These are phyloP conservation scores for Rhododendron ferrugineum DNA, from an alignment of 148 eudicot species.

Conservation along the genomic window DNA sequence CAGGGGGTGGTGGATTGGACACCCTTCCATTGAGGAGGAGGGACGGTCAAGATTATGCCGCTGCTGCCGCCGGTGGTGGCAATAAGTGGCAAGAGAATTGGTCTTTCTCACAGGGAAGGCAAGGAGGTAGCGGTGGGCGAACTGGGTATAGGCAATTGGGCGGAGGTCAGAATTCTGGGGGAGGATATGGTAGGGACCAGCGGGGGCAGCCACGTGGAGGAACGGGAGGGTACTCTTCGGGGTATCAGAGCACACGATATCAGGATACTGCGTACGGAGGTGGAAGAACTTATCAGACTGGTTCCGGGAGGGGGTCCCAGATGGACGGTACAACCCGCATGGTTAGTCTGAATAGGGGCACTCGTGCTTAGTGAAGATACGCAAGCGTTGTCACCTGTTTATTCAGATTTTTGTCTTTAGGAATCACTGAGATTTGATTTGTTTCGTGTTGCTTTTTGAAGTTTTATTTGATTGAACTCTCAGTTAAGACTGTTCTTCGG, in stretches of 20 bases:
- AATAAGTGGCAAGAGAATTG: conserved; percentile 58
- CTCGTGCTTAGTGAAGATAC: conserved; percentile 22
- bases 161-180: conserved; percentile 30
- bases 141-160: conserved; percentile 32
- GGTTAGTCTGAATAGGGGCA: conserved; percentile 66
- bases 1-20: conserved; percentile 69
- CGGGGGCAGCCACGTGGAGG: conserved; percentile 33
- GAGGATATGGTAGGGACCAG: conserved; percentile 43
- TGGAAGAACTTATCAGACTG: conserved; percentile 27
- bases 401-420: neutral
- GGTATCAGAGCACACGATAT: conserved; percentile 23
- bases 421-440: neutral
- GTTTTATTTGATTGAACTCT: neutral
- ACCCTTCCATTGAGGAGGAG: conserved; percentile 53
- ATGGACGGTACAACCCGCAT: conserved; percentile 58
- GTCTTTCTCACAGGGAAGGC: conserved; percentile 45
- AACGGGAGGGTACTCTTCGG: conserved; percentile 20
- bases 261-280: conserved; percentile 22
- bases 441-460: neutral
- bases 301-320: conserved; percentile 40
- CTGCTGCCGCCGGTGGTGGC: conserved; percentile 41
- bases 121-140: conserved; percentile 40
- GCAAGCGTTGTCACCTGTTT: neutral
- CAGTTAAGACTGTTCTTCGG: neutral
- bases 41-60: conserved; percentile 69